These are phyloP conservation scores for Solanum arcanum DNA, from an alignment of 257 asterid genomes.

Conservation along the genomic window DNA sequence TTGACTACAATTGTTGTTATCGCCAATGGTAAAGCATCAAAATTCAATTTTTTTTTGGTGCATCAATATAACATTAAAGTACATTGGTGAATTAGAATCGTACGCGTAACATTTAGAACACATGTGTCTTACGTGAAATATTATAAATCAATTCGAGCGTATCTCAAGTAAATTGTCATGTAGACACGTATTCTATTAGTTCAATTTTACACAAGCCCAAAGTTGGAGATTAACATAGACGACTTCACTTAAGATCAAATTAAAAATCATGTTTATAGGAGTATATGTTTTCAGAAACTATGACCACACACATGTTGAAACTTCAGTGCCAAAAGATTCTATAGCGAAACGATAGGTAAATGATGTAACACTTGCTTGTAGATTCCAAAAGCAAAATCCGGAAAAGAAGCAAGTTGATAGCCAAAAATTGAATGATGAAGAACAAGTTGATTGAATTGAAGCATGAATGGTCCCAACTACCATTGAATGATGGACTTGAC, in stretches of 20 bases:
- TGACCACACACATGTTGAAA: not conserved
- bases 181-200: not conserved
- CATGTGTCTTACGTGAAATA: not conserved
- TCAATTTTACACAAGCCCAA: not conserved
- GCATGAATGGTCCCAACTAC: not conserved
- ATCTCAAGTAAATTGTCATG: rapidly evolving
- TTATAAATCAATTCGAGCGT: not conserved
- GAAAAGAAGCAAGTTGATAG: not conserved
- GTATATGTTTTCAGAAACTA: not conserved
- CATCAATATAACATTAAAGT: not conserved
- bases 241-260: not conserved
- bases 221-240: not conserved
- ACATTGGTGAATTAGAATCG: not conserved
- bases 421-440: not conserved
- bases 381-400: not conserved
- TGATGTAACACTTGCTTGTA: not conserved
- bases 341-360: not conserved
- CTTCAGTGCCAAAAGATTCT: not conserved
- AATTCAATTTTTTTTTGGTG: not conserved
- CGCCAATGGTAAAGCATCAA: not conserved
- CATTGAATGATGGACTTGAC: not conserved
- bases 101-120: not conserved
- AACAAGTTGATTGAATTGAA: not conserved
- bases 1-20: too few species aligned
- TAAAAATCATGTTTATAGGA: too few species aligned